Percentiles rank a stretch among this genome's conserved stretches.
Evolutionary conservation across 306 rosid species (phyloP).

Genomic region (Sindora glabra): DNA sequence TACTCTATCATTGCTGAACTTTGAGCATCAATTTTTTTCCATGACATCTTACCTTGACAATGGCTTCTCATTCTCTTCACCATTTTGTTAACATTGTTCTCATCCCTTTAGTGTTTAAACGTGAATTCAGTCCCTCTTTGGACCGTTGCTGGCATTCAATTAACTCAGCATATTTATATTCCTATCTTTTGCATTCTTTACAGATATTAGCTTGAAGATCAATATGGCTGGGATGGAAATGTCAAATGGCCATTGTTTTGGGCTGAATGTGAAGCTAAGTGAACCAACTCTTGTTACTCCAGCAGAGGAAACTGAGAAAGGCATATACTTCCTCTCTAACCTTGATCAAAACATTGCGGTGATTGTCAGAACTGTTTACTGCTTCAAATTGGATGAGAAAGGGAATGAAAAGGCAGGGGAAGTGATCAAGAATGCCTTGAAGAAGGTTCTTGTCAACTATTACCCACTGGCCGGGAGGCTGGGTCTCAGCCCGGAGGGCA

Average conservation of each 20-base stretch:
- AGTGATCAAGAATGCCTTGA: constrained; percentile 57
- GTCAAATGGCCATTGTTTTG: constrained; percentile 7
- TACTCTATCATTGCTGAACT: neutral
- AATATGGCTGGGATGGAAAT: constrained; percentile 44
- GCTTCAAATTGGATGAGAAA: constrained; percentile 39
- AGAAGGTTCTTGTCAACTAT: constrained; percentile 60
- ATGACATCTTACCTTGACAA: neutral
- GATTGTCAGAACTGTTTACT: constrained; percentile 60
- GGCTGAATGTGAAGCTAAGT: constrained; percentile 40
- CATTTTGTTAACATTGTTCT: constrained; percentile 13
- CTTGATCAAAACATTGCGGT: constrained; percentile 92
- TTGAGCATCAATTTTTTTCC: neutral
- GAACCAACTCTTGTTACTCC: constrained; percentile 60
- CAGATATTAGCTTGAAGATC: constrained; percentile 8
- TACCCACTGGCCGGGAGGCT: constrained; percentile 87
- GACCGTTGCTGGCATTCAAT: neutral
- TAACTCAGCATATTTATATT: neutral
- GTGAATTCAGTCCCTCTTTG: neutral
- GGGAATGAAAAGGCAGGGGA: constrained; percentile 57
- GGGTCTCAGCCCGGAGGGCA: constrained; percentile 62
- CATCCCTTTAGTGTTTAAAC: neutral
- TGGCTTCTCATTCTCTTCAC: neutral
- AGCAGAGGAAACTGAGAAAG: constrained; percentile 58
- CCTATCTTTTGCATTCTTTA: neutral
- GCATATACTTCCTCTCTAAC: constrained; percentile 70